Base-by-base conservation (phyloP, 768 basidiomycete species). In the Hortiboletus campestris region DNA sequence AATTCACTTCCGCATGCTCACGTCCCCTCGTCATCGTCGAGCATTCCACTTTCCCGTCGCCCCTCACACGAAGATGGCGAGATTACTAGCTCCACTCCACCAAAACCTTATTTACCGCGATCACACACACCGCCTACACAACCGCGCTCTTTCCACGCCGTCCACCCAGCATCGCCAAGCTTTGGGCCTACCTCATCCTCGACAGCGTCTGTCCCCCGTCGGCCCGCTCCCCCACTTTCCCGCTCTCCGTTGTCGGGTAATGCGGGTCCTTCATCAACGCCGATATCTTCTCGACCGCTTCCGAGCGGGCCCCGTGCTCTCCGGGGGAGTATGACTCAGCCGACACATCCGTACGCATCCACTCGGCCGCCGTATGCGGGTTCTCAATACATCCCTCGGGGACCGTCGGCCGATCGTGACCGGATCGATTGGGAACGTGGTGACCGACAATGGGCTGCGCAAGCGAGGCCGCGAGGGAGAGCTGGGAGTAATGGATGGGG, bases 1-100 rank as follows among this genome's bases (percentile, higher is more conserved):
- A 56, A 43, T 46, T 34, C 39, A 11, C n/a, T 38, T 2, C 36
- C 32, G 14, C 43, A 60, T n/a, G 16, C 51, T 14, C 48, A 48
- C 14, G 4, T 48, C 5, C 17, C 45, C 9, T 22, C 53, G 31
- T 40, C 51, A 34, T 57, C 60, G 32, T 58, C 61, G 14, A 61
- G 19, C 17, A 35, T 59, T 10, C 51, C 59, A 39, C 22, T 57
- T 42, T 56, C 71, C 9, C 67, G 68, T n/a, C 67, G 70, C 10
- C 63, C 68, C 0, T 75, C 79, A 6, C 79, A 78, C 28, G 82
- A 83, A 63, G 82, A 83, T 40, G 81, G 81, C 5, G 82, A 83
- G 64, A 82, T 83, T 51, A 63, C 63, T 0, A 76, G 64, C 40
- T 67, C 70, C n/a, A 70, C 70, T 9, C 71, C 70, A n/a, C 68